Conservation (phyloP, 495 filamentous ascomycete genomes). For the Talaromyces ruber region DNA sequence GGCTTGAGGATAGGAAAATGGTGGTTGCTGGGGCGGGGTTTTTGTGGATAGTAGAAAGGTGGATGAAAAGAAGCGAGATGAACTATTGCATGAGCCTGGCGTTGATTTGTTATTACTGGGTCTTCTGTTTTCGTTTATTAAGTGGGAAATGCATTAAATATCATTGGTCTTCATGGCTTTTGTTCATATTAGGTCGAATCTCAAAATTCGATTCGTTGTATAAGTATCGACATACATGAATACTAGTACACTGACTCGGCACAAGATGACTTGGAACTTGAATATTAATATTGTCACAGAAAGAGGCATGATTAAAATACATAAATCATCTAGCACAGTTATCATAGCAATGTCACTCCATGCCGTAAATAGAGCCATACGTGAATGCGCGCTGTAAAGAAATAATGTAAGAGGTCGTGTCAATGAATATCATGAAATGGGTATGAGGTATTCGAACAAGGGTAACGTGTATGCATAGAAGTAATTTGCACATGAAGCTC, state of each 20-base stretch:
- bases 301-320: neutral
- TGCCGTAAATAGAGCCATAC: neutral
- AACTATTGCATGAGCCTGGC: neutral
- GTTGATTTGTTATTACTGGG: neutral
- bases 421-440: neutral
- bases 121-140: no score
- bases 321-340: neutral
- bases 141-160: neutral
- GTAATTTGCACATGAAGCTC: neutral
- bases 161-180: neutral
- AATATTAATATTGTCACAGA: neutral
- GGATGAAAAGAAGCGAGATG: neutral
- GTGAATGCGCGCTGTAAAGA: neutral
- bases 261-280: neutral
- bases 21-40: neutral
- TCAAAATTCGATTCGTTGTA: neutral
- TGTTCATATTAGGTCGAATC: neutral
- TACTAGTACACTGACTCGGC: neutral
- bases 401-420: neutral
- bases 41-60: neutral
- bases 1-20: constrained; percentile 22
- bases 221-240: neutral
- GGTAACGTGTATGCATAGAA: neutral
- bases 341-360: neutral
- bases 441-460: neutral